A percentile compares a stretch with the other conserved stretches of the same genome.
phyloP scores from a whole-genome alignment of 2,329 filamentous ascomycete species.

The Uncinocarpus reesii region DNA sequence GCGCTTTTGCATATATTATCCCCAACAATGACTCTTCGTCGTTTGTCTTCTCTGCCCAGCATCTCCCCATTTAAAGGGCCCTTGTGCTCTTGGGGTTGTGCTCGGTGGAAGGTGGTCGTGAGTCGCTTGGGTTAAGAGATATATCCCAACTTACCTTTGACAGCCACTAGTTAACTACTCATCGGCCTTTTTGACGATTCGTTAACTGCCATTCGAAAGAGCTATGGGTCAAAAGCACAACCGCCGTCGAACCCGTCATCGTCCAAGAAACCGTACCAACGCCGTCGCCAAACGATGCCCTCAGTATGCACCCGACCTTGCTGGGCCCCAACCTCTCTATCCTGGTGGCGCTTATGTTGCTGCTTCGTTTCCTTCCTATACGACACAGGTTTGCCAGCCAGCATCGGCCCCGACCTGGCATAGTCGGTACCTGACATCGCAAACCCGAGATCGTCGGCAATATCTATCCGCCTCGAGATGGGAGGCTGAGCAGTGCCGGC shows the following conservation, averaged over 20 bases:
- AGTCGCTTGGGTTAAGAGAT: too few relatives aligned
- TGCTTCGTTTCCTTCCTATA: background rate
- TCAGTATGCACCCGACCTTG: conserved; percentile 18
- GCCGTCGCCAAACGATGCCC: conserved; percentile 13
- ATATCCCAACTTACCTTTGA: background rate
- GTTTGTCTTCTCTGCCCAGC: background rate
- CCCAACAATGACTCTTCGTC: conserved; percentile 5
- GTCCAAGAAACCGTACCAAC: conserved; percentile 28
- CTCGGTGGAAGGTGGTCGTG: conserved; percentile 7
- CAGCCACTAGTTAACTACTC: too few relatives aligned
- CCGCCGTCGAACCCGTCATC: conserved; percentile 36
- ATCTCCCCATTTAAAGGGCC: conserved; percentile 11
- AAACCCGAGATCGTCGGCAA: conserved; percentile 20
- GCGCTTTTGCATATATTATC: conserved; percentile 6
- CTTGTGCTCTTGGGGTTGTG: conserved; percentile 8
- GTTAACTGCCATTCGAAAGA: too few relatives aligned
- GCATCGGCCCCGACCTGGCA: conserved; percentile 7
- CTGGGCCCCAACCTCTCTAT: background rate
- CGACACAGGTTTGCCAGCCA: background rate
- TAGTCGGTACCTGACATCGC: conserved; percentile 13
- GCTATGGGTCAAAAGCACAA: conserved; percentile 40
- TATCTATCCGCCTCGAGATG: conserved; percentile 20
- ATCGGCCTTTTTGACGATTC: too few relatives aligned
- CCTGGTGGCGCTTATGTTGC: background rate
- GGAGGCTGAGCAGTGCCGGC: conserved; percentile 36